Percentiles rank a stretch among this genome's conserved stretches.
Evolutionary conservation across 108 stramenopile genomes (phyloP).

Genomic region (Conticribra weissflogii): DNA sequence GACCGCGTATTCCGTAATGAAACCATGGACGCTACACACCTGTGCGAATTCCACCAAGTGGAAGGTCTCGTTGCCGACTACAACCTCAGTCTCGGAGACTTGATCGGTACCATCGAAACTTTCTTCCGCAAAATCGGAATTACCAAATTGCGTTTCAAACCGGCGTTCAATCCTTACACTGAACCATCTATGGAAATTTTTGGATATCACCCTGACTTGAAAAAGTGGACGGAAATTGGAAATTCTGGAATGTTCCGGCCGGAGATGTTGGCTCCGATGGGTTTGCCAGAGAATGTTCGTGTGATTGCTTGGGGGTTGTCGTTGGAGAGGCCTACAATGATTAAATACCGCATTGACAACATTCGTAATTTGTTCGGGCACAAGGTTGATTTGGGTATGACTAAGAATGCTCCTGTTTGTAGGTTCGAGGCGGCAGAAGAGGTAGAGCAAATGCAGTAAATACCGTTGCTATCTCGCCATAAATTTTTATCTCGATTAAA

Average conservation of each 20-base stretch:
- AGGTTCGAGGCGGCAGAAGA: conserved; percentile 75
- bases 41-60: conserved; percentile 99
- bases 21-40: conserved; percentile 99
- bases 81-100: conserved; percentile 94
- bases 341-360: conserved; percentile 99
- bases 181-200: conserved; percentile 99
- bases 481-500: too few species aligned
- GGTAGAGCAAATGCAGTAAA: conserved; percentile 14
- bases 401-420: conserved; percentile 93
- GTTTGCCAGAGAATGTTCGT: conserved; percentile 98
- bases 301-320: conserved; percentile 99
- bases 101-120: conserved; percentile 98
- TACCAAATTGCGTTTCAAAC: conserved; percentile 98
- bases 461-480: too few species aligned
- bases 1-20: conserved; percentile 99
- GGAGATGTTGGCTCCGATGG: conserved; percentile 99
- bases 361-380: conserved; percentile 99
- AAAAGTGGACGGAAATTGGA: conserved; percentile 99
- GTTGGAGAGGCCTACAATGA: conserved; percentile 99
- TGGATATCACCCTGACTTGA: conserved; percentile 99
- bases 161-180: conserved; percentile 99
- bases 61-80: conserved; percentile 99
- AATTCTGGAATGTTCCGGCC: conserved; percentile 99
- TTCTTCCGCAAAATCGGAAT: conserved; percentile 99
- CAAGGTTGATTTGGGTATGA: conserved; percentile 97